A percentile compares a stretch with the other conserved stretches of the same genome.
Evolutionary conservation across 768 basidiomycete genomes (phyloP).

Genomic region (Boletus rufocinnamomeus): DNA sequence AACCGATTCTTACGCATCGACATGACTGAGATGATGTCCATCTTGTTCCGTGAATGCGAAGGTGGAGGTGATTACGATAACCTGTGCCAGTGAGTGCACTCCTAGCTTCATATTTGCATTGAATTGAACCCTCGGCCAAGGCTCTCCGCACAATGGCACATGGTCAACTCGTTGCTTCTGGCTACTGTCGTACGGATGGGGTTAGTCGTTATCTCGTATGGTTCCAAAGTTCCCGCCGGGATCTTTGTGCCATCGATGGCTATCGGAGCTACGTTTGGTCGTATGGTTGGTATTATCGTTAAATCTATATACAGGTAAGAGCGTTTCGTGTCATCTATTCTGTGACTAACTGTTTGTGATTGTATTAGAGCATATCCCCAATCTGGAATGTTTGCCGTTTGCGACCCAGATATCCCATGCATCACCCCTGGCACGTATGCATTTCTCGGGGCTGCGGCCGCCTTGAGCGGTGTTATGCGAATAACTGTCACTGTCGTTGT

Average conservation of each 20-base stretch:
- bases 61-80: constrained; percentile 89
- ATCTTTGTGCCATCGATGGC: constrained; percentile 99
- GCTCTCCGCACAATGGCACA: constrained; percentile 88
- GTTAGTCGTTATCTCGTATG: constrained; percentile 90
- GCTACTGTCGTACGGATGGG: constrained; percentile 88
- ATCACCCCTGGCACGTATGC: constrained; percentile 99
- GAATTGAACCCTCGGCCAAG: constrained; percentile 42
- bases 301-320: constrained; percentile 85
- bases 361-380: constrained; percentile 69
- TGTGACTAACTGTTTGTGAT: background rate
- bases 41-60: constrained; percentile 95
- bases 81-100: constrained; percentile 83
- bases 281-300: constrained; percentile 96
- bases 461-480: constrained; percentile 93
- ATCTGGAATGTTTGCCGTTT: constrained; percentile 87
- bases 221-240: constrained; percentile 94
- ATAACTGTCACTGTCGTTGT: constrained; percentile 98
- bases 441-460: constrained; percentile 94
- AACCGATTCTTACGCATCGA: constrained; percentile 95
- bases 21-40: constrained; percentile 96
- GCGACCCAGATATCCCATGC: constrained; percentile 90
- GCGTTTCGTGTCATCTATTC: constrained; percentile 21
- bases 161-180: constrained; percentile 88
- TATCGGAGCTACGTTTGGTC: constrained; percentile 93
- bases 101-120: background rate